These are phyloP conservation scores for Diutina mesorugosa DNA, from an alignment of 1,139 yeast species.

Conservation along the genomic window DNA sequence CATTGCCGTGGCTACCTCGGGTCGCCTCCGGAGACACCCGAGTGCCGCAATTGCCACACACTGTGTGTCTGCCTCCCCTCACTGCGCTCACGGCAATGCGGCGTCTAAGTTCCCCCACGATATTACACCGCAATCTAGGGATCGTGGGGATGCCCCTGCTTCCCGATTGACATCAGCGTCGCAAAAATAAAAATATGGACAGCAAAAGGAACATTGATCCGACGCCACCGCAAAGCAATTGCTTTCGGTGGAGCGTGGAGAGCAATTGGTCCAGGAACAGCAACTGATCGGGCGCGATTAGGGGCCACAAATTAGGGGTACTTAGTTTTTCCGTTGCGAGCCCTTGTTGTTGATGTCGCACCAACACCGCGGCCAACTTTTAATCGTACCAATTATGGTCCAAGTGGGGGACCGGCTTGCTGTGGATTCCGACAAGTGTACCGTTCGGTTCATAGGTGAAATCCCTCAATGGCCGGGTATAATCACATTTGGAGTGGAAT, in stretches of 20 bases:
- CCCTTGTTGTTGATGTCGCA: background rate
- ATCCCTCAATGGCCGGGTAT: slow-evolving; percentile 44
- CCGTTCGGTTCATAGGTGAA: slow-evolving; percentile 49
- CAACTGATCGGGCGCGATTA: too few relatives aligned
- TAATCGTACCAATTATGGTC: background rate
- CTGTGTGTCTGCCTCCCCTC: too few relatives aligned
- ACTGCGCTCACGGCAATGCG: background rate
- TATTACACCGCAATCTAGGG: too few relatives aligned
- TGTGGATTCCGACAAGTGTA: slow-evolving; percentile 21
- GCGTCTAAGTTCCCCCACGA: background rate
- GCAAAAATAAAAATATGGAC: too few relatives aligned
- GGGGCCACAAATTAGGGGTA: too few relatives aligned
- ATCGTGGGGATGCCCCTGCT: background rate
- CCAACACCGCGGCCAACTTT: background rate
- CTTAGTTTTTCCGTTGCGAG: too few relatives aligned
- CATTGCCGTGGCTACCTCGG: too few relatives aligned
- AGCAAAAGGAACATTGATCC: background rate
- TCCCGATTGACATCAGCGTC: background rate
- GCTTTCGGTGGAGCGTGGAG: background rate
- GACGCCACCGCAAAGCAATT: background rate
- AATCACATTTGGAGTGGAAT: slow-evolving; percentile 65
- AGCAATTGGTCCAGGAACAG: too few relatives aligned
- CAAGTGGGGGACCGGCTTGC: background rate
- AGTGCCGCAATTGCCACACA: too few relatives aligned
- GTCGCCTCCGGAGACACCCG: too few relatives aligned